Base-by-base conservation (phyloP, 768 basidiomycete genomes). In the Russula dissimulans region DNA sequence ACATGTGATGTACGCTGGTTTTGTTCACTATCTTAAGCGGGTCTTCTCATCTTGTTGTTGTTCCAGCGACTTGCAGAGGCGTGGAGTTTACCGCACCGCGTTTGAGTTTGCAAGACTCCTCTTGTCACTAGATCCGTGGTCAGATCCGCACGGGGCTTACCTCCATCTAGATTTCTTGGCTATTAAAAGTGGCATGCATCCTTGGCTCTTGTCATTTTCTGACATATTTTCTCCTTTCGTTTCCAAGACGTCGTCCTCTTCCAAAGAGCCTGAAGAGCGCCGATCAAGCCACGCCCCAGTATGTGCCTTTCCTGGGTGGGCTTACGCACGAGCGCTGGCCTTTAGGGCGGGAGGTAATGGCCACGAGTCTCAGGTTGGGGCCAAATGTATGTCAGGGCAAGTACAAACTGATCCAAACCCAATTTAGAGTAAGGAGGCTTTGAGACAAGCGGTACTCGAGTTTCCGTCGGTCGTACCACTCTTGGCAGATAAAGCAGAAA, bases 101-200 rank as follows among this genome's bases (percentile, higher is more conserved):
- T 95, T 97, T 71, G 93, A 97, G 69, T 94, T 93, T 67, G 84
- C 91, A 0, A 81, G 88, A n/a, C 78, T 97, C 2, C 75, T 97
- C 54, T 85, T 89, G 60, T 82, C 85, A 9, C 78, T 98, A 0
- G 93, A 97, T 68, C 91, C 95, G 0, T 81, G 81, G 74, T 77
- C 76, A n/a, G 94, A 95, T 67, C 95, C 95, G 0, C 94, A 97
- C 67, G 94, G 92, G 2, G 81, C 86, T 1, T 73, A 87, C 1
- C 75, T 94, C 12, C 87, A 91, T 67, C 77, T 98, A 1, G 94
- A 99, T 66, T 89, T 86, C 68, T 76, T 97, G 22, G 85, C 91
- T 0, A 74, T 92, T 61, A 95, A 94, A 70, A 79, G 87, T 0
- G 84, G 85, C 31, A 86, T 94, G 82, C 69, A 77, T 11, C 75